Conservation (phyloP, 163 green algal genomes). For the Scenedesmus sp. region DNA sequence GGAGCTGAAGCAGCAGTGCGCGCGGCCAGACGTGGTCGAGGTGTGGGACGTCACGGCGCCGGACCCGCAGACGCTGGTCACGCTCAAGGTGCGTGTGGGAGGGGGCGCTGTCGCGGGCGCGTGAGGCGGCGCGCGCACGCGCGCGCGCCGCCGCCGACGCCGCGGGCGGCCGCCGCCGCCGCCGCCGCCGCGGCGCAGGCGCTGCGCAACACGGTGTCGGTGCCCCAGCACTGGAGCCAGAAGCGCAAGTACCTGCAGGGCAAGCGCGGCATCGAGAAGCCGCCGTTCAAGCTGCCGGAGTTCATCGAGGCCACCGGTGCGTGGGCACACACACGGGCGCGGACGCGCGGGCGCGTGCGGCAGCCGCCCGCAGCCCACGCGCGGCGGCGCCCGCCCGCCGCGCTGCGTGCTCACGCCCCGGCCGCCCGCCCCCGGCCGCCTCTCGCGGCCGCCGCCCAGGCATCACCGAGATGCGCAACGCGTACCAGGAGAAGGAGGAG, state of each 20-base stretch:
- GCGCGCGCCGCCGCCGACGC: no score
- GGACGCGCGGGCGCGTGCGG: not conserved
- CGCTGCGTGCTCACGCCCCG: no score
- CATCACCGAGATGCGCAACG: constrained; percentile 94
- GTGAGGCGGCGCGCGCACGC: no score
- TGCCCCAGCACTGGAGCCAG: constrained; percentile 97
- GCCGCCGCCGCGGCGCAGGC: constrained; percentile 48
- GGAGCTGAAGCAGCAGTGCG: constrained; percentile 89
- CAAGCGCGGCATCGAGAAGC: constrained; percentile 98
- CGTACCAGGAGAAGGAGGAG: constrained; percentile 87
- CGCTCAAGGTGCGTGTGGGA: constrained; percentile 85
- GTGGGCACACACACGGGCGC: not conserved
- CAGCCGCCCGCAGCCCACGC: not conserved
- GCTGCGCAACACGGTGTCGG: constrained; percentile 92
- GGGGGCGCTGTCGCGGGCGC: not conserved
- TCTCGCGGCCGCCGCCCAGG: constrained; percentile 52
- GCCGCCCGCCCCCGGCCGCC: no score
- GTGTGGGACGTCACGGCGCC: constrained; percentile 96
- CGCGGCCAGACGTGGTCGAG: constrained; percentile 92
- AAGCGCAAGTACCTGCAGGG: constrained; percentile 98
- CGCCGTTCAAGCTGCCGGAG: constrained; percentile 95
- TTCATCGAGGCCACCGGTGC: constrained; percentile 94
- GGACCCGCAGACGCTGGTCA: constrained; percentile 95
- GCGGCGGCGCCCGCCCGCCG: no score
- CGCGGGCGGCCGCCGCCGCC: no score